Evolutionary conservation across 2,329 filamentous ascomycete species (phyloP), one percentile per base, ranked within the genome.

Genomic region (Nemania sp.): DNA sequence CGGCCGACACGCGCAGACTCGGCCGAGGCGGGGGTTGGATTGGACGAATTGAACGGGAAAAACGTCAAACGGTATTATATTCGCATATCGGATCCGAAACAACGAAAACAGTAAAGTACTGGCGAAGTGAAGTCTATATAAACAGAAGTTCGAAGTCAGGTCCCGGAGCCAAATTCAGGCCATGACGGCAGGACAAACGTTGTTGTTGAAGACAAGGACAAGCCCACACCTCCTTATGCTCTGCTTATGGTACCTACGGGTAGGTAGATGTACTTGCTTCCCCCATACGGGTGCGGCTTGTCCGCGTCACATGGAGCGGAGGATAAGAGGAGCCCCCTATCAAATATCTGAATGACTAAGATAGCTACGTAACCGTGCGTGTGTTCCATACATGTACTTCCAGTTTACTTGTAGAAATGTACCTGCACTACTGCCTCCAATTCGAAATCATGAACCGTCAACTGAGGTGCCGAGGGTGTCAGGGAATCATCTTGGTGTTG

Each of bases 231-330:
- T 29, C 4, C 25, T 7, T 29, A n/a, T n/a, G n/a, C n/a, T n/a
- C n/a, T n/a, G n/a, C n/a, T n/a, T n/a, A n/a, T n/a, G n/a, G n/a
- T n/a, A 3, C 25, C 25, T 7, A 29, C 7, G 3, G 25, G 25
- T 29, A 29, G 25, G 25, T 29, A 29, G 3, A 29, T 29, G 25
- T 29, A 29, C 25, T 29, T 29, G 7, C 25, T 29, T 4, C 25
- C 25, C n/a, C n/a, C 39, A 55, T 54, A 45, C 54, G 49, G 45
- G 58, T 60, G 56, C 60, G 54, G 59, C 20, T 51, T 63, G 56
- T 48, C 42, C 52, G 60, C 49, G 57, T 63, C 60, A 57, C 60
- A 63, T 63, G 12, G 60, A 57, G 37, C 43, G 21, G 17, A 54
- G 12, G 60, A 57, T 29, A 35, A 17, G 17, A 54, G 25, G 49